Evolutionary conservation across 2,329 filamentous ascomycete genomes (phyloP).

Genomic region (Colletotrichum agaves): DNA sequence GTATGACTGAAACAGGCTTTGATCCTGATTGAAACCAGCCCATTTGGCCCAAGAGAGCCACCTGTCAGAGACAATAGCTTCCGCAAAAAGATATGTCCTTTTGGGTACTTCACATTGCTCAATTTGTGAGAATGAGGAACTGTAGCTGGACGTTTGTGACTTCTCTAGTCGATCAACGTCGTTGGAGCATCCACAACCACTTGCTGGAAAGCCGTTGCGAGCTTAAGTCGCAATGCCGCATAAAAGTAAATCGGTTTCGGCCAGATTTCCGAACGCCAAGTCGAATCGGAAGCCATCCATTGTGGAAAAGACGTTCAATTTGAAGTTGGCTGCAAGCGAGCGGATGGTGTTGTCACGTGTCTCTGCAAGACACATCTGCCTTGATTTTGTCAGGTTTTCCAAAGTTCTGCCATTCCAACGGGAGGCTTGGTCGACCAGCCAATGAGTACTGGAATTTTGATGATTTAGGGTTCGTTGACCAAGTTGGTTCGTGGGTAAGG

Average conservation of each 20-base stretch:
- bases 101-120: no score
- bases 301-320: constrained; percentile 12
- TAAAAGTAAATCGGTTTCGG: neutral
- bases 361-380: constrained; percentile 8
- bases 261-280: neutral
- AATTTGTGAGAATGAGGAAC: no score
- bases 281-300: neutral
- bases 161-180: no score
- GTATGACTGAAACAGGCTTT: constrained; percentile 24
- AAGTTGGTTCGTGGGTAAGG: constrained; percentile 27
- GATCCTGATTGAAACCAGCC: neutral
- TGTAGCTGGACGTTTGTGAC: no score
- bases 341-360: constrained; percentile 15
- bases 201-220: neutral
- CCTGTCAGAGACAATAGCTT: neutral
- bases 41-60: neutral
- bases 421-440: neutral
- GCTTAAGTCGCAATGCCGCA: no score
- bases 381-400: constrained; percentile 21
- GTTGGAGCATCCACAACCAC: neutral
- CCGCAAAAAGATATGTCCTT: no score
- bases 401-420: neutral
- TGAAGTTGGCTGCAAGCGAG: constrained; percentile 12
- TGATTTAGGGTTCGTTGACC: constrained; percentile 16
- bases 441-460: constrained; percentile 16